These are phyloP conservation scores for Gracilaria vermiculophylla DNA, from an alignment of 23 red algal genomes.

Conservation along the genomic window DNA sequence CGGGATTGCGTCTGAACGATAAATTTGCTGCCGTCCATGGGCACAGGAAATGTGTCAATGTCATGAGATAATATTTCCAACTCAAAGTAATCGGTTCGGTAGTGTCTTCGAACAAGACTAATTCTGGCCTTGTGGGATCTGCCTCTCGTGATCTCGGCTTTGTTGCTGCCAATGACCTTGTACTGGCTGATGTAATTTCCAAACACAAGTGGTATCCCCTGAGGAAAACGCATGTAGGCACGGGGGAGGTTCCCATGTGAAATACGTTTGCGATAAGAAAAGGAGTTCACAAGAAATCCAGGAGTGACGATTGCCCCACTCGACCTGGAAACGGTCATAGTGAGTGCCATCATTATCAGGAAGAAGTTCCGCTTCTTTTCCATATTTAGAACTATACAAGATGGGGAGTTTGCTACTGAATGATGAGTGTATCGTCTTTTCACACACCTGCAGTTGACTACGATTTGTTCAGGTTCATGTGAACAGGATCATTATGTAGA, in stretches of 20 bases:
- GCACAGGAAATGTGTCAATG: conserved; percentile 23
- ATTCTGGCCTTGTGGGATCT: neutral
- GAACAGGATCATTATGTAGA: neutral
- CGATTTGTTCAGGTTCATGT: neutral
- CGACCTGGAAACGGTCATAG: neutral
- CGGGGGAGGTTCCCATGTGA: neutral
- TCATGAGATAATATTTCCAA: conserved; percentile 3
- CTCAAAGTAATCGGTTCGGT: neutral
- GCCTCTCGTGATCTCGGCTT: conserved; percentile 18
- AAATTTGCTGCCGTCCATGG: conserved; percentile 30
- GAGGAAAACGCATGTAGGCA: conserved; percentile 22
- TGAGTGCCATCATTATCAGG: neutral
- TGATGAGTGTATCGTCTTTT: neutral
- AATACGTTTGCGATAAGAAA: neutral
- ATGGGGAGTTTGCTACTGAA: neutral
- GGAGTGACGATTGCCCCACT: neutral
- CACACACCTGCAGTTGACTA: neutral
- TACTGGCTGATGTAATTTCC: conserved; percentile 34
- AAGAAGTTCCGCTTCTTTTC: neutral
- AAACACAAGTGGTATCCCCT: conserved; percentile 39
- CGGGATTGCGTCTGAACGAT: neutral
- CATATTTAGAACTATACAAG: neutral
- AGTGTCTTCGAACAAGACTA: neutral
- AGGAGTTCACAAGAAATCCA: neutral
- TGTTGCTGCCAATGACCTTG: neutral